A percentile compares a stretch with the other conserved stretches of the same genome.
Evolutionary conservation across 805 yeast species (phyloP).

Genomic region (Zygosaccharomyces kombuchaensis): DNA sequence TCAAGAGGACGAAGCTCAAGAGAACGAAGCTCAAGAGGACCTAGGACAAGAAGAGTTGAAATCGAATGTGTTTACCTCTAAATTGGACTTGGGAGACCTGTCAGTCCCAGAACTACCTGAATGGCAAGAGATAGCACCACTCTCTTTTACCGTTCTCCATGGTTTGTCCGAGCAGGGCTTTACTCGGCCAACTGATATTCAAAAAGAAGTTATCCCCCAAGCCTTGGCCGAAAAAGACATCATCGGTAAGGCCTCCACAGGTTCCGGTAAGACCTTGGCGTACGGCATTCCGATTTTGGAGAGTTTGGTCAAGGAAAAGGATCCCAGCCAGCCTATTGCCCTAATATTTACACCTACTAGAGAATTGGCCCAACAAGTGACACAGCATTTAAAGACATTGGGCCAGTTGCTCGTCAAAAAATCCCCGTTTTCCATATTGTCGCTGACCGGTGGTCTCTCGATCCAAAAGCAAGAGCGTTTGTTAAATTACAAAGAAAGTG

Average conservation of each 20-base stretch:
- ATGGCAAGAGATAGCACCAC: slow-evolving; percentile 45
- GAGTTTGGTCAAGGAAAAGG: slow-evolving; percentile 36
- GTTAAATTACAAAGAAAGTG: slow-evolving; percentile 63
- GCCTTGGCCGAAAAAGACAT: slow-evolving; percentile 74
- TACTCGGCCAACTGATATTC: slow-evolving; percentile 77
- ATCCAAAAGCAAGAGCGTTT: slow-evolving; percentile 89
- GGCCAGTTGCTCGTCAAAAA: slow-evolving; percentile 39
- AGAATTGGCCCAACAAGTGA: slow-evolving; percentile 93
- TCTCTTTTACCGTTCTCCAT: slow-evolving; percentile 54
- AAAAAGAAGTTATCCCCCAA: slow-evolving; percentile 65
- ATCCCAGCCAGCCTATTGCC: slow-evolving; percentile 52
- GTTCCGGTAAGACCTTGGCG: slow-evolving; percentile 96
- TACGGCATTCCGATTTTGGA: slow-evolving; percentile 91
- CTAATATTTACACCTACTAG: slow-evolving; percentile 91
- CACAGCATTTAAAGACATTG: slow-evolving; percentile 62
- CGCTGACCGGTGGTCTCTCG: slow-evolving; percentile 92
- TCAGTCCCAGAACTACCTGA: slow-evolving; percentile 49
- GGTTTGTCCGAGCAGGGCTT: slow-evolving; percentile 61
- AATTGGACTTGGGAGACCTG: slow-evolving; percentile 29
- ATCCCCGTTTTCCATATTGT: slow-evolving; percentile 57
- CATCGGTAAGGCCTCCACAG: slow-evolving; percentile 95
- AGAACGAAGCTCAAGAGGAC: slow-evolving; percentile 8
- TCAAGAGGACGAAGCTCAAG: slow-evolving; percentile 14
- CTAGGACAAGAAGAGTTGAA: slow-evolving; percentile 22
- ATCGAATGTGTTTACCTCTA: slow-evolving; percentile 27